Percentiles rank a stretch among this genome's conserved stretches.
phyloP scores from a whole-genome alignment of 2,329 filamentous ascomycete genomes.

The Esteya vermicola region DNA sequence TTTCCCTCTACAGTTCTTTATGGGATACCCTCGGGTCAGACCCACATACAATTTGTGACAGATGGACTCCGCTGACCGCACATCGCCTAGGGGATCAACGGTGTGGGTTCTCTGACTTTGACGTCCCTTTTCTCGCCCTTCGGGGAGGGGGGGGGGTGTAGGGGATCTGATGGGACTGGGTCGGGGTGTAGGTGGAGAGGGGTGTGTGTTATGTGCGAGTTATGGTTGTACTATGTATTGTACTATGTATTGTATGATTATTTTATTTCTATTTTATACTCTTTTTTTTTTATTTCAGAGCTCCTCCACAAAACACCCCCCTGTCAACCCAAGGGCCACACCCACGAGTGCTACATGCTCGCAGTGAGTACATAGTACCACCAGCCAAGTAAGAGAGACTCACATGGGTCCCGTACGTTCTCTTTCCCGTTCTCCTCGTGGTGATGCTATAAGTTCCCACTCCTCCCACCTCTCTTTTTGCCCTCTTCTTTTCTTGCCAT shows the following conservation, averaged over 20 bases:
- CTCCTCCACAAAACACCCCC: too few relatives aligned
- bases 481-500: slow-evolving; percentile 9
- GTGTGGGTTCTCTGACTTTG: slow-evolving; percentile 10
- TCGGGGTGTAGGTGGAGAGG: too few relatives aligned
- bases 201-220: background rate
- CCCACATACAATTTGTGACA: slow-evolving; percentile 43
- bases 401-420: too few relatives aligned
- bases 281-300: too few relatives aligned
- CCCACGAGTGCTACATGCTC: too few relatives aligned
- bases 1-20: too few relatives aligned
- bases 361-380: too few relatives aligned
- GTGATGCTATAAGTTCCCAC: slow-evolving; percentile 26
- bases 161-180: slow-evolving; percentile 8
- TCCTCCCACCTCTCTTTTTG: slow-evolving; percentile 15
- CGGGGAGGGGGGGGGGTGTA: background rate
- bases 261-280: too few relatives aligned
- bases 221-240: background rate
- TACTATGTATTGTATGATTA: too few relatives aligned
- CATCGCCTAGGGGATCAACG: slow-evolving; percentile 33
- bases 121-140: background rate
- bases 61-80: slow-evolving; percentile 24
- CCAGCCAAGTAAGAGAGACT: too few relatives aligned
- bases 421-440: slow-evolving; percentile 15
- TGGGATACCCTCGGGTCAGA: slow-evolving; percentile 20
- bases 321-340: too few relatives aligned